Percentiles rank a stretch among this genome's conserved stretches.
Conservation (phyloP, 2,329 filamentous ascomycete genomes). For the Canariomyces notabilis region DNA sequence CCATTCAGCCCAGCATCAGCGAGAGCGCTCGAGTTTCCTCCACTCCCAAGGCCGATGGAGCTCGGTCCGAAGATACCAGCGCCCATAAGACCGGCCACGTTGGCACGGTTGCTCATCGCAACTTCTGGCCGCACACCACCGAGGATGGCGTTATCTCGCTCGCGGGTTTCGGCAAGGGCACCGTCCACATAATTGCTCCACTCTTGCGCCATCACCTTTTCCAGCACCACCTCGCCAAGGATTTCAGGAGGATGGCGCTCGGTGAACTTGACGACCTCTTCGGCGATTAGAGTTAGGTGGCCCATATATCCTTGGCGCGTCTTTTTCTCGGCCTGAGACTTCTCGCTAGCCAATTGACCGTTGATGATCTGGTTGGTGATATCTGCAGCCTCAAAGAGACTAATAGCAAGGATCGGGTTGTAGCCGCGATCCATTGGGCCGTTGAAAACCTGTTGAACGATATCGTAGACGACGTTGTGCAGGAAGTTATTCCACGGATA, state of each 20-base stretch:
- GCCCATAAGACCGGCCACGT: slow-evolving; percentile 43
- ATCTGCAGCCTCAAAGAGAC: slow-evolving; percentile 85
- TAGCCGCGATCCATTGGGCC: slow-evolving; percentile 95
- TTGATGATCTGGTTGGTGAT: slow-evolving; percentile 89
- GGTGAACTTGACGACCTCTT: slow-evolving; percentile 98
- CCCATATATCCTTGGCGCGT: slow-evolving; percentile 98
- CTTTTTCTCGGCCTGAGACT: slow-evolving; percentile 74
- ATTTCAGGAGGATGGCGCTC: slow-evolving; percentile 87
- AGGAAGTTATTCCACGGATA: slow-evolving; percentile 99
- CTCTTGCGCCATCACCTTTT: slow-evolving; percentile 80
- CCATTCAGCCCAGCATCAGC: slow-evolving; percentile 78
- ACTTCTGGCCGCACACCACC: slow-evolving; percentile 92
- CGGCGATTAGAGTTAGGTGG: slow-evolving; percentile 91
- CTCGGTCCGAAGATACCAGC: slow-evolving; percentile 46
- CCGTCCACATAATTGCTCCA: slow-evolving; percentile 97
- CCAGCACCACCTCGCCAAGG: slow-evolving; percentile 75
- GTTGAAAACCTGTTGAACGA: slow-evolving; percentile 98
- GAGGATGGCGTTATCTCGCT: slow-evolving; percentile 96
- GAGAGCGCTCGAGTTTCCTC: slow-evolving; percentile 57
- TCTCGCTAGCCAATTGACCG: slow-evolving; percentile 81
- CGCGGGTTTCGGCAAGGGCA: slow-evolving; percentile 84
- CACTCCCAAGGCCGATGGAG: slow-evolving; percentile 33
- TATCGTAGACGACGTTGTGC: slow-evolving; percentile 98
- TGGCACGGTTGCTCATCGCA: slow-evolving; percentile 70
- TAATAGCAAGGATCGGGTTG: slow-evolving; percentile 83